Percentiles rank a stretch among this genome's conserved stretches.
Evolutionary conservation across 306 rosid species (phyloP).

Genomic region (Corylus americana): DNA sequence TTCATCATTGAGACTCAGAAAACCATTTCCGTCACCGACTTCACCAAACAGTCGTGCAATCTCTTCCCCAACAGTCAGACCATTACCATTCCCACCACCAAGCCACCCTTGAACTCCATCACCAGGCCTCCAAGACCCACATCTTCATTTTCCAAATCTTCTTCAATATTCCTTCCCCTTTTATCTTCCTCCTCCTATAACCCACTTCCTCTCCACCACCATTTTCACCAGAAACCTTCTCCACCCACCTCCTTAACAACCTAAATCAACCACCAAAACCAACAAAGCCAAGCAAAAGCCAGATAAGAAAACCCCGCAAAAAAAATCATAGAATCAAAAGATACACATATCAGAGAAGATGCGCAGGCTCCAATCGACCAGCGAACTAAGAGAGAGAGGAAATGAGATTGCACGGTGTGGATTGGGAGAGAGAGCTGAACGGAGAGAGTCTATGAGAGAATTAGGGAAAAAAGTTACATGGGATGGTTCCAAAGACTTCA

Average conservation of each 20-base stretch:
- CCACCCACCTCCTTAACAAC: background rate
- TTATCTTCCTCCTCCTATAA: slow-evolving; percentile 10
- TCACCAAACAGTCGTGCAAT: slow-evolving; percentile 21
- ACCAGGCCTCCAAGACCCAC: slow-evolving; percentile 6
- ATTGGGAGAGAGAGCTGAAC: no score
- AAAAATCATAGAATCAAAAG: no score
- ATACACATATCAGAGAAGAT: no score
- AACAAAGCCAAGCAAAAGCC: no score
- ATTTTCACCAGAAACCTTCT: slow-evolving; percentile 23
- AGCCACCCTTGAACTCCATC: slow-evolving; percentile 20
- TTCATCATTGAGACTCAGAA: slow-evolving; percentile 15
- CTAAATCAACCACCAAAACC: no score
- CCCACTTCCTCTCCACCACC: slow-evolving; percentile 15
- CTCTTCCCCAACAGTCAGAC: slow-evolving; percentile 11
- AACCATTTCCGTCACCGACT: slow-evolving; percentile 18
- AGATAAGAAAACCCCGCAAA: no score
- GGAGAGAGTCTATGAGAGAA: no score
- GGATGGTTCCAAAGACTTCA: no score
- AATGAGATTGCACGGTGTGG: no score
- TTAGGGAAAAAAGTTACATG: no score
- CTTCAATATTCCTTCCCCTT: slow-evolving; percentile 8
- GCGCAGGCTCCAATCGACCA: no score
- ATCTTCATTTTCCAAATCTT: slow-evolving; percentile 27
- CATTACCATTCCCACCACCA: slow-evolving; percentile 1
- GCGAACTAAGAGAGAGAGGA: no score